Percentiles rank a stretch among this genome's conserved stretches.
Conservation (phyloP, 2,329 filamentous ascomycete genomes). For the Sporothrix mexicana region DNA sequence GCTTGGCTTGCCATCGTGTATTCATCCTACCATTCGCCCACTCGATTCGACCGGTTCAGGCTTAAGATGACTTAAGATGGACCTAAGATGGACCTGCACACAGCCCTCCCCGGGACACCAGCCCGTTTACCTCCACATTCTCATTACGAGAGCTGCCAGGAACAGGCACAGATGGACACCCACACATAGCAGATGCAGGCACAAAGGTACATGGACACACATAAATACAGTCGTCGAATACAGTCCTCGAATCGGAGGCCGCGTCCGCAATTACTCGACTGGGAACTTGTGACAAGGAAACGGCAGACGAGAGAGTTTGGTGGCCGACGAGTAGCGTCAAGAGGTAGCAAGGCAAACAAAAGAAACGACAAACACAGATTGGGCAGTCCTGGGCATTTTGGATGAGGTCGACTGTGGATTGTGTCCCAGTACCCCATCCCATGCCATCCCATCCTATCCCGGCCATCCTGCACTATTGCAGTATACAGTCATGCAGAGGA, state of each 20-base stretch:
- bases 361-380: neutral
- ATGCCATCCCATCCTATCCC: neutral
- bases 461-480: neutral
- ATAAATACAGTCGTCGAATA: neutral
- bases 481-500: neutral
- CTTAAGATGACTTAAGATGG: neutral
- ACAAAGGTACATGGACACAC: neutral
- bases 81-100: too few relatives aligned
- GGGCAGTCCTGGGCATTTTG: conserved; percentile 6
- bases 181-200: too few relatives aligned
- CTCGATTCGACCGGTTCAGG: neutral
- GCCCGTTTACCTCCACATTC: conserved; percentile 16
- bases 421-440: neutral
- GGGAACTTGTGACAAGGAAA: conserved; percentile 15
- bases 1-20: neutral
- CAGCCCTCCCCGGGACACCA: neutral
- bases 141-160: neutral
- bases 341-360: neutral
- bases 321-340: conserved; percentile 7
- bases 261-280: conserved; percentile 18
- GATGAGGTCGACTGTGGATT: conserved; percentile 11
- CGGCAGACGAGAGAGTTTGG: neutral
- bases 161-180: neutral
- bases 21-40: neutral
- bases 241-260: conserved; percentile 19